Conservation (phyloP, 768 basidiomycete genomes). For the Sporobolomyces pararoseus region DNA sequence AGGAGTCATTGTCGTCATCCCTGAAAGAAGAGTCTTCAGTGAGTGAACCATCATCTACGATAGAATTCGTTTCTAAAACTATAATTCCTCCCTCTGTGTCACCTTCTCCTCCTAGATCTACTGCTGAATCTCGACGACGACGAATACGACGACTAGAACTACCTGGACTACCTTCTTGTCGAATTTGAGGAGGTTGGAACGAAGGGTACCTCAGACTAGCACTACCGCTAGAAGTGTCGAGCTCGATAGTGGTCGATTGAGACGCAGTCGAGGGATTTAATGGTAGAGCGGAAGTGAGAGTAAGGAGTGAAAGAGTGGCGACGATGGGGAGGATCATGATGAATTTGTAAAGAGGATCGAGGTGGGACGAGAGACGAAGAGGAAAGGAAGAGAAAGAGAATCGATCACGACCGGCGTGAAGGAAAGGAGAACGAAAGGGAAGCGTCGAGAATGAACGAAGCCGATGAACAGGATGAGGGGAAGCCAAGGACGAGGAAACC, state of each 20-base stretch:
- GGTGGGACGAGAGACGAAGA: not conserved
- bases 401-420: slow-evolving; percentile 9
- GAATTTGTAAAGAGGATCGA: not conserved
- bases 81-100: slow-evolving; percentile 14
- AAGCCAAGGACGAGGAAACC: not conserved
- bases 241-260: too few relatives aligned
- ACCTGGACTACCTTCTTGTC: too few relatives aligned
- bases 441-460: not conserved
- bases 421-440: not conserved
- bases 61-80: not conserved
- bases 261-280: not conserved
- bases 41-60: not conserved
- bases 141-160: too few relatives aligned
- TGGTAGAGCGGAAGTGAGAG: not conserved
- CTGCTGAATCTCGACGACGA: not conserved
- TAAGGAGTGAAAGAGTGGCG: not conserved
- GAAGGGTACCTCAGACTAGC: too few relatives aligned
- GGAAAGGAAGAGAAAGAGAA: not conserved
- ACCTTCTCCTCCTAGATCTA: slow-evolving; percentile 2
- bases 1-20: not conserved
- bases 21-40: not conserved
- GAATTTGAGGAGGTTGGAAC: not conserved
- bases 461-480: not conserved
- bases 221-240: too few relatives aligned
- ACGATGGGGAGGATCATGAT: not conserved